A percentile compares a stretch with the other conserved stretches of the same genome.
Evolutionary conservation across 306 rosid species (phyloP).

Genomic region (Trifolium pratense): DNA sequence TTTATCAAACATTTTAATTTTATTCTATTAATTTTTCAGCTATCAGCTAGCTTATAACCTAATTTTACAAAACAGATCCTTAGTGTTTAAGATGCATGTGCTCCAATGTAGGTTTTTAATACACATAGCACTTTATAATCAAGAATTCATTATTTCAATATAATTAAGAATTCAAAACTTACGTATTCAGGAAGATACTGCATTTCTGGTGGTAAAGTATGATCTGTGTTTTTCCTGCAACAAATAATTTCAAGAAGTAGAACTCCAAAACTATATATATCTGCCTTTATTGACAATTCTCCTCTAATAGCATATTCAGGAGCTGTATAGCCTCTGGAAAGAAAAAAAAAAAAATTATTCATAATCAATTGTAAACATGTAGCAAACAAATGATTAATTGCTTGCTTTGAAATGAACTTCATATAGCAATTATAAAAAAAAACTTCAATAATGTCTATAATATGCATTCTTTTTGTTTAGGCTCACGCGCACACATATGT

Average conservation of each 20-base stretch:
- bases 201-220: slow-evolving; percentile 62
- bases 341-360: neutral
- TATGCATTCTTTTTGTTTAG: neutral
- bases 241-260: slow-evolving; percentile 80
- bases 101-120: too few species aligned
- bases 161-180: slow-evolving; percentile 17
- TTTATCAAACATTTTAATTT: too few species aligned
- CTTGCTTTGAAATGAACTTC: neutral
- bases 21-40: too few species aligned
- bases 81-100: too few species aligned
- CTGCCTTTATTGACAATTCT: slow-evolving; percentile 81
- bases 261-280: slow-evolving; percentile 90
- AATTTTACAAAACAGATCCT: too few species aligned
- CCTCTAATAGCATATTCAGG: slow-evolving; percentile 85
- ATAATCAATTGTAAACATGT: neutral
- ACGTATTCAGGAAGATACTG: slow-evolving; percentile 89
- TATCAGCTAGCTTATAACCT: too few species aligned
- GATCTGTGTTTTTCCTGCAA: slow-evolving; percentile 75
- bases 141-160: neutral
- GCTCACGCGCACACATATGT: too few species aligned
- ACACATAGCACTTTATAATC: too few species aligned
- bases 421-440: neutral
- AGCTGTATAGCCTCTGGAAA: slow-evolving; percentile 72
- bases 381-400: neutral
- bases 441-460: neutral